Evolutionary conservation across 129 eudicot species (phyloP), one percentile per base, ranked within the genome.

Genomic region (Pseudognaphalium luteoalbum): DNA sequence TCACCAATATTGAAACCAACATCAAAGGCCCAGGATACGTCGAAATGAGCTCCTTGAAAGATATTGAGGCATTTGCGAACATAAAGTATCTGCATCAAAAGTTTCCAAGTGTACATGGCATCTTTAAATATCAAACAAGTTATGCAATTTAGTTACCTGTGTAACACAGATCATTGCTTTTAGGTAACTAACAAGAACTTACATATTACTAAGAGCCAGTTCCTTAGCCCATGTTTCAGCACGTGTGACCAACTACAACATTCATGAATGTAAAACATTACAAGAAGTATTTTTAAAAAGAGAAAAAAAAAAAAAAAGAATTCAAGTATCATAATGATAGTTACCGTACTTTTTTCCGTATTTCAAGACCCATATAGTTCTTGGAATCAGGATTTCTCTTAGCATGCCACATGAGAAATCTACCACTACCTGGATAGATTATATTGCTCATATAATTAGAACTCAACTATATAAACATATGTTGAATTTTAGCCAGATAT

Each of bases 331-430:
- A 14, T 44, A 73, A 39, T 68, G 54, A 51, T 15, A n/a, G 67
- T 57, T 72, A 54, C 6, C 86, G 63, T 91, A 91, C 99, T 74
- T 95, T 95, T 58, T 85, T 77, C 75, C 97, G 88, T 83, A 95
- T 95, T 81, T 95, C 99, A 34, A 95, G 86, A 60, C 99, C 99
- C 81, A 95, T 78, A 83, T 87, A 91, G 87, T 95, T 94, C 72
- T 78, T 86, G 66, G 86, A 77, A 52, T 39, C 58, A 33, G 76
- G 83, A 87, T 89, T 95, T 79, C 82, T 83, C 83, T 94, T 94
- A 37, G 99, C 99, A 68, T 81, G 99, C 99, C 99, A 95, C 81
- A 95, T 37, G 74, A 95, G 92, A 82, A 95, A 95, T 87, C 99
- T 91, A 71, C 99, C 99, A 79, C 99, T 91, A 22, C 99, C 99